Conservation (phyloP, 2,329 filamentous ascomycete genomes). For the Neonectria hederae region DNA sequence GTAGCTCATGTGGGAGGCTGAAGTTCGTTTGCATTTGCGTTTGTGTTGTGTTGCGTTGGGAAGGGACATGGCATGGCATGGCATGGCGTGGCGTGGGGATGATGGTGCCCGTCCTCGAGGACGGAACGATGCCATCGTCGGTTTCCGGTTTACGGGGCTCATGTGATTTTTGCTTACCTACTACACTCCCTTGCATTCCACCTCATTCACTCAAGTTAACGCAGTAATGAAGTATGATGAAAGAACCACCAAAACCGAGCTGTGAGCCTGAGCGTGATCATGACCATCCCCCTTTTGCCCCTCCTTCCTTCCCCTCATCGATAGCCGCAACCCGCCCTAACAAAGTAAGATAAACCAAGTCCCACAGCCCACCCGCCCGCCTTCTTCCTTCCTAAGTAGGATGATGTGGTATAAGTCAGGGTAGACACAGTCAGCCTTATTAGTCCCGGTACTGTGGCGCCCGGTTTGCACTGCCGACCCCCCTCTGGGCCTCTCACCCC, state of each 20-base stretch:
- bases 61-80: background rate
- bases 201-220: background rate
- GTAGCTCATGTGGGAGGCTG: constrained; percentile 12
- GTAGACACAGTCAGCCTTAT: background rate
- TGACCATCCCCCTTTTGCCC: constrained; percentile 7
- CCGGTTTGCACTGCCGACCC: background rate
- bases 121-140: background rate
- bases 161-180: background rate
- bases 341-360: constrained; percentile 18
- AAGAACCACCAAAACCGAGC: background rate
- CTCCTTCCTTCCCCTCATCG: background rate
- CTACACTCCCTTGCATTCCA: background rate
- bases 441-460: background rate
- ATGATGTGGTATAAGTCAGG: background rate
- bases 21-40: background rate
- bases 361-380: no score
- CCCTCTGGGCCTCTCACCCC: background rate
- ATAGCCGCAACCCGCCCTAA: constrained; percentile 1
- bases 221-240: background rate
- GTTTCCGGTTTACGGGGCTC: background rate
- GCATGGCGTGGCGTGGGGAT: background rate
- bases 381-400: background rate
- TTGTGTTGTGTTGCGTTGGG: background rate
- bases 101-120: background rate
- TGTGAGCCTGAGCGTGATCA: background rate